Conservation (phyloP, 805 yeast species). For the Starmerella stellata region DNA sequence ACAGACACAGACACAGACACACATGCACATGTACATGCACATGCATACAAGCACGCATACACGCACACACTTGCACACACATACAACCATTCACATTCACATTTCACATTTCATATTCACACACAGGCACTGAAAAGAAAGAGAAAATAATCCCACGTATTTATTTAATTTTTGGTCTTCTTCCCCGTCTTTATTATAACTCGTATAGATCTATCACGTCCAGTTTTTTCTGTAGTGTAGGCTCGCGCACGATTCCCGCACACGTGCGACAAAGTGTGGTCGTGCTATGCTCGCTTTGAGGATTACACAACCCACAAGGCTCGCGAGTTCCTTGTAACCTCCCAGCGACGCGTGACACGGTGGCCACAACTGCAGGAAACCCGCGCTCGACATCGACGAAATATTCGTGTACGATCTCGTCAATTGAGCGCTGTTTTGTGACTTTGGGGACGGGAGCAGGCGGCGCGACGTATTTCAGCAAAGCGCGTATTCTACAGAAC, state of each 20-base stretch:
- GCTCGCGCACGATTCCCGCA: neutral
- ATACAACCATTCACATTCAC: too few relatives aligned
- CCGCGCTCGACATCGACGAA: constrained; percentile 53
- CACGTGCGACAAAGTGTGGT: too few relatives aligned
- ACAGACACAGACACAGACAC: too few relatives aligned
- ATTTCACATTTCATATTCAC: too few relatives aligned
- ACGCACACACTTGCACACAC: too few relatives aligned
- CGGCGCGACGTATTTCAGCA: constrained; percentile 24
- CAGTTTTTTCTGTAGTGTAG: neutral
- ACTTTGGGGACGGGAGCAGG: constrained; percentile 24
- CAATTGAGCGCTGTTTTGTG: constrained; percentile 59
- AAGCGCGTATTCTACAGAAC: constrained; percentile 30
- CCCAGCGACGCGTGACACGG: constrained; percentile 77
- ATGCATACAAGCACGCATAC: too few relatives aligned
- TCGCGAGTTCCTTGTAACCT: constrained; percentile 31
- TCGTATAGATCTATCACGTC: neutral
- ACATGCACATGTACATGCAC: too few relatives aligned
- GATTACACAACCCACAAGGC: constrained; percentile 14
- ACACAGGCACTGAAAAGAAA: too few relatives aligned
- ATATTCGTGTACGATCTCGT: constrained; percentile 59
- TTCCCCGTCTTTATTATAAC: neutral
- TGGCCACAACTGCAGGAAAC: constrained; percentile 77
- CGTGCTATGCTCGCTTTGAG: too few relatives aligned
- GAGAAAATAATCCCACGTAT: neutral
- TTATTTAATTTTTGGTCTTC: neutral